Percentiles rank a stretch among this genome's conserved stretches.
Conservation (phyloP, 768 basidiomycete genomes). For the Kwoniella pini region DNA sequence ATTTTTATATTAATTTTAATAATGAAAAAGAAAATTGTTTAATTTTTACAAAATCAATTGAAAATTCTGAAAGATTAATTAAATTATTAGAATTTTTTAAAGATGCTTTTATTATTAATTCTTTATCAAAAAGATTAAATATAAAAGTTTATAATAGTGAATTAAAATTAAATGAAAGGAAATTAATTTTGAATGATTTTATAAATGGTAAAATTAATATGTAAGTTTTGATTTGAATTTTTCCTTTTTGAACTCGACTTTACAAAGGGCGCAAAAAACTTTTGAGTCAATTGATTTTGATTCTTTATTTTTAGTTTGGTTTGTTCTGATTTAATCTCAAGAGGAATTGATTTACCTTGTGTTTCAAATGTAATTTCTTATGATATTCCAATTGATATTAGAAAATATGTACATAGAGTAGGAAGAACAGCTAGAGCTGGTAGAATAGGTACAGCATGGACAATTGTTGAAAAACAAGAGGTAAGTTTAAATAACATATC, state of each 20-base stretch:
- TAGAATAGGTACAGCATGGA: conserved; percentile 84
- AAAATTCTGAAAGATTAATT: conserved; percentile 80
- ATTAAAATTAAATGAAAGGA: conserved; percentile 70
- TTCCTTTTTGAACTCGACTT: neutral
- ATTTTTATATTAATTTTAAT: too few species aligned
- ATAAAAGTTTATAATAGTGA: conserved; percentile 85
- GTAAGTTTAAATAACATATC: too few species aligned
- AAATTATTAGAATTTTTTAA: conserved; percentile 80
- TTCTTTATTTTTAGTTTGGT: conserved; percentile 65
- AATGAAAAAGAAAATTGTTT: conserved; percentile 66
- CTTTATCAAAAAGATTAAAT: conserved; percentile 47
- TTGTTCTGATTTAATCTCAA: conserved; percentile 94
- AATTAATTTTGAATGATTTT: conserved; percentile 78
- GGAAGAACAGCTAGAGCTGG: conserved; percentile 96
- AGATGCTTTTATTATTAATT: conserved; percentile 54
- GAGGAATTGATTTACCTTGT: conserved; percentile 91
- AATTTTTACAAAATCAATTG: conserved; percentile 96
- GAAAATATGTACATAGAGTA: conserved; percentile 96
- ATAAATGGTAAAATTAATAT: conserved; percentile 76
- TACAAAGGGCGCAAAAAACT: too few species aligned
- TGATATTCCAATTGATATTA: conserved; percentile 94
- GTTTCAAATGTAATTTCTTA: conserved; percentile 93
- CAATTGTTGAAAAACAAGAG: conserved; percentile 85
- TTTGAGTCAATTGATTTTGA: too few species aligned
- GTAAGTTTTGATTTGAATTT: conserved; percentile 58